phyloP scores from a whole-genome alignment of 345 rosid genomes.

The Fremontodendron californicum region DNA sequence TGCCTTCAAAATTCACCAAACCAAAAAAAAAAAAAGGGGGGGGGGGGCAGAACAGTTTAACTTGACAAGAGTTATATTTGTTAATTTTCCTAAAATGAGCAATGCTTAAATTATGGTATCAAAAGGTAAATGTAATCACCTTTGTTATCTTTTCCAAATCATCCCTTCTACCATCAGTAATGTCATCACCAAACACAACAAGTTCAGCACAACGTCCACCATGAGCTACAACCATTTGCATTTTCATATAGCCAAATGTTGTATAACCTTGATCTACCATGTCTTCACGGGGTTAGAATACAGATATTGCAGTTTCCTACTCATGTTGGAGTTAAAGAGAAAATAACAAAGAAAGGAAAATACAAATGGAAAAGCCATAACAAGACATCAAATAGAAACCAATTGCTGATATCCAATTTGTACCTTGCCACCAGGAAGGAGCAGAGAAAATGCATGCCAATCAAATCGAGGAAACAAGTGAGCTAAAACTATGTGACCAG shows the following conservation, averaged over 20 bases:
- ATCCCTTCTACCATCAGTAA: conserved; percentile 91
- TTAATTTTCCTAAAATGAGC: background rate
- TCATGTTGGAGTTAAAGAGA: background rate
- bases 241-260: conserved; percentile 93
- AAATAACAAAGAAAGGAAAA: background rate
- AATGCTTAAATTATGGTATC: background rate
- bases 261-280: conserved; percentile 92
- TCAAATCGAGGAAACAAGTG: no score
- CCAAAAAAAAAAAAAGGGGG: no score
- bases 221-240: conserved; percentile 99
- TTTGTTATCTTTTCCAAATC: conserved; percentile 86
- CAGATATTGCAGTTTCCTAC: conserved; percentile 91
- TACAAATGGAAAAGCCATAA: background rate
- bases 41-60: background rate
- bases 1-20: background rate
- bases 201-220: conserved; percentile 95
- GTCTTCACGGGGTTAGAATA: conserved; percentile 92
- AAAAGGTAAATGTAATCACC: conserved; percentile 32
- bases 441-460: conserved; percentile 99
- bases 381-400: background rate
- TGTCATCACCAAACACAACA: conserved; percentile 71
- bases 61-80: background rate
- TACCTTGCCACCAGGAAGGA: conserved; percentile 95
- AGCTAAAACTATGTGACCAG: conserved; percentile 81
- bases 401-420: conserved; percentile 8